Evolutionary conservation across 371 early-diverging fungal genomes (phyloP), one percentile per base, ranked within the genome.

Genomic region (Apophysomyces trapeziformis): DNA sequence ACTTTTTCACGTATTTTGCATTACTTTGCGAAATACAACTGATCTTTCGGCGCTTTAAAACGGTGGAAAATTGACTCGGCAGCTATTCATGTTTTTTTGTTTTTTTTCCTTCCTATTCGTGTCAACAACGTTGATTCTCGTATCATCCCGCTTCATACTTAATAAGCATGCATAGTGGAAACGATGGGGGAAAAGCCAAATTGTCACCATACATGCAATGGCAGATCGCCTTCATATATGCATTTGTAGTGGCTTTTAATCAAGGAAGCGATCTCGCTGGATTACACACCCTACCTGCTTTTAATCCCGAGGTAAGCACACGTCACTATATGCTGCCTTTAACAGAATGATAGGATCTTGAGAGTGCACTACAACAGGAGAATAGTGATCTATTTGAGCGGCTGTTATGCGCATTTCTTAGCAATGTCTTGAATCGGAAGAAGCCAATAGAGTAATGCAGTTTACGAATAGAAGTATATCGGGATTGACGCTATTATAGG

Each of bases 221-320:
- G 74, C 69, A 78, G 37, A 64, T 82, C 35, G 79, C 82, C 5
- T 78, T 75, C 47, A 66, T 82, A 14, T 77, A 78, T 67, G 79
- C 77, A 36, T 82, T 78, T 58, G 41, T 61, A 18, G 38, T 50
- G 13, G 67, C 68, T 6, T 82, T 82, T 41, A 66, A 65, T 38
- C 45, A 58, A 2, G 61, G 71, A 38, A 54, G 61, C 6, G 61
- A 58, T n/a, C 71, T 68, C 3, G 59, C 60, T 1, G 37, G 37
- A 7, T 67, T 73, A 16, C 67, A 70, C 60, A 46, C 68, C 14
- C 60, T 70, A 16, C 77, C 78, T 9, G 36, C 16, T 0, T 72
- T 72, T 54, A 71, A 73, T 18, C 80, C 80, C 57, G 65, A 68
- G 60, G 80, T 75, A 75, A 58, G 36, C n/a, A 39, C n/a, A 13